phyloP scores from a whole-genome alignment of 345 rosid genomes.

The Firmiana major region DNA sequence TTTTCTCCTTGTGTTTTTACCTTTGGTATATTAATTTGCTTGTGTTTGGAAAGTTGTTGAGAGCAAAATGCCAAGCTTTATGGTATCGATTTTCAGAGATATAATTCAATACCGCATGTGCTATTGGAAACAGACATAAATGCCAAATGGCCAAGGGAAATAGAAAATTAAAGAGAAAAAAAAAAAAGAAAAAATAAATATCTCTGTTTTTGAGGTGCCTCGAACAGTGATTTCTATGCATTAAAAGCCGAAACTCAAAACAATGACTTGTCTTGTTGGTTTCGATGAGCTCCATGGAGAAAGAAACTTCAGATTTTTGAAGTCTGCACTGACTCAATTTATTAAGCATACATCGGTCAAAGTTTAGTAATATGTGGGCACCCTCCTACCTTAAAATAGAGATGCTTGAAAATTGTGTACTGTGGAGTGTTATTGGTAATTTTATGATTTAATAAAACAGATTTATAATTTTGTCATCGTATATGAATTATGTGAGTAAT shows the following conservation, averaged over 20 bases:
- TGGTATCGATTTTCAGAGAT: constrained; percentile 5
- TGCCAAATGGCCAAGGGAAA: background rate
- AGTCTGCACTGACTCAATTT: no score
- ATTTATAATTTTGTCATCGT: no score
- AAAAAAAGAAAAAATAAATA: background rate
- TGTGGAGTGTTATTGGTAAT: no score
- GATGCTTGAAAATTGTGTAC: no score
- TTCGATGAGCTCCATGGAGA: constrained; percentile 8
- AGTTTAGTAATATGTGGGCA: no score
- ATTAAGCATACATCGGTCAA: no score
- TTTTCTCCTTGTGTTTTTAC: background rate
- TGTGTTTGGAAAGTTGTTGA: constrained; percentile 17
- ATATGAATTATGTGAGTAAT: no score
- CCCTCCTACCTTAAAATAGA: no score
- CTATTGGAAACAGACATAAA: constrained; percentile 12
- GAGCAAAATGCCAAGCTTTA: background rate
- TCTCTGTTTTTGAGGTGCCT: constrained; percentile 33
- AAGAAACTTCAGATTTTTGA: constrained; percentile 40
- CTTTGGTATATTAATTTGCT: constrained; percentile 15
- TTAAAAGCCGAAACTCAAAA: constrained; percentile 19
- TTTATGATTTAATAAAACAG: no score
- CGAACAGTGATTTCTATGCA: constrained; percentile 27
- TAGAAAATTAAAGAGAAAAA: constrained; percentile 18
- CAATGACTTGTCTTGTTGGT: constrained; percentile 17
- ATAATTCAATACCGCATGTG: constrained; percentile 27